phyloP scores from a whole-genome alignment of 179 eudicot species.

The Vitellaria paradoxa region DNA sequence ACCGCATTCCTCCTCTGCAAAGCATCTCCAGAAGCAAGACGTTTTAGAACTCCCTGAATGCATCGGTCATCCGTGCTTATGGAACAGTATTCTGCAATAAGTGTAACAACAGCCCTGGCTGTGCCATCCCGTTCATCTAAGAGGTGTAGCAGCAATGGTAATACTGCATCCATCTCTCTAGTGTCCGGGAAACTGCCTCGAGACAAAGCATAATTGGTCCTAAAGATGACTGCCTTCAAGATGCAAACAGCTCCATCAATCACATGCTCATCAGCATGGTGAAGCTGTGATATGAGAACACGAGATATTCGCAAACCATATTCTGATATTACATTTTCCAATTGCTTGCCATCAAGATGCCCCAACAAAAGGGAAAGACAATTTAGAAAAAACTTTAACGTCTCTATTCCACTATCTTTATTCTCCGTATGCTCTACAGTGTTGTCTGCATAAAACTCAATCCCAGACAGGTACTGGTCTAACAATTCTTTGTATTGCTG shows the following conservation, averaged over 20 bases:
- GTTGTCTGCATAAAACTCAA: slow-evolving; percentile 65
- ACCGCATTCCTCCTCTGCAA: slow-evolving; percentile 59
- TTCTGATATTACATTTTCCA: slow-evolving; percentile 43
- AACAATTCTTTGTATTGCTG: slow-evolving; percentile 42
- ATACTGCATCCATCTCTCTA: slow-evolving; percentile 46
- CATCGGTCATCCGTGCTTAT: slow-evolving; percentile 43
- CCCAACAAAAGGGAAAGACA: slow-evolving; percentile 77
- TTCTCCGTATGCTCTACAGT: slow-evolving; percentile 34
- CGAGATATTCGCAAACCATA: slow-evolving; percentile 48
- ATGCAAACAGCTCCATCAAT: slow-evolving; percentile 52
- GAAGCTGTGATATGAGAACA: slow-evolving; percentile 52
- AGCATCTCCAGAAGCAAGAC: slow-evolving; percentile 46
- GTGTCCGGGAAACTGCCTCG: slow-evolving; percentile 27
- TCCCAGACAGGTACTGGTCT: slow-evolving; percentile 72
- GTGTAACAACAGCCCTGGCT: slow-evolving; percentile 55
- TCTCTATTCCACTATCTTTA: slow-evolving; percentile 53
- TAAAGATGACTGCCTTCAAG: slow-evolving; percentile 53
- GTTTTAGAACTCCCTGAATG: slow-evolving; percentile 56
- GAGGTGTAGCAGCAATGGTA: slow-evolving; percentile 49
- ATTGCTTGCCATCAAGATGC: slow-evolving; percentile 46
- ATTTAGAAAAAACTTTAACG: slow-evolving; percentile 63
- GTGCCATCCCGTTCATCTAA: slow-evolving; percentile 66
- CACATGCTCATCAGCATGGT: slow-evolving; percentile 59
- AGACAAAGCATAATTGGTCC: slow-evolving; percentile 28
- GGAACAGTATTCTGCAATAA: slow-evolving; percentile 68